These are phyloP conservation scores for Jackrogersella multiformis DNA, from an alignment of 495 filamentous ascomycete genomes.

Conservation along the genomic window DNA sequence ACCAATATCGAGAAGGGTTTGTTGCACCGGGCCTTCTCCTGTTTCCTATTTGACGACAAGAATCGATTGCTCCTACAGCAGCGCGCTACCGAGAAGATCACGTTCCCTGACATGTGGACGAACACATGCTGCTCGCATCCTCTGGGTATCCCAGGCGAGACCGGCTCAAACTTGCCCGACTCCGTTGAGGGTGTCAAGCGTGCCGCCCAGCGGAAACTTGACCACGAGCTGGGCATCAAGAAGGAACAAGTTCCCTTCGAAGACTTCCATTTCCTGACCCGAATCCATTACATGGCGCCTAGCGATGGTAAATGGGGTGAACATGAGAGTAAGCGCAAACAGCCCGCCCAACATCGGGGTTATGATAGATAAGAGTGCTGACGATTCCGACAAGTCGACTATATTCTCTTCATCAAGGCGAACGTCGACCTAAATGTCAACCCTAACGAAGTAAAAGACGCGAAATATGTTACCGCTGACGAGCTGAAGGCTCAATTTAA, in stretches of 20 bases:
- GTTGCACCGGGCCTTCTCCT: slow-evolving; percentile 95
- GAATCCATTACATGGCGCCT: slow-evolving; percentile 98
- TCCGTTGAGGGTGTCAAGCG: slow-evolving; percentile 86
- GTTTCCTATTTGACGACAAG: slow-evolving; percentile 95
- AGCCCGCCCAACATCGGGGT: background rate
- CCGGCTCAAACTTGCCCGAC: slow-evolving; percentile 81
- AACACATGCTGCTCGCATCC: slow-evolving; percentile 99
- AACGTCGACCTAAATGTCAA: slow-evolving; percentile 83
- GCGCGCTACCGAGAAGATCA: slow-evolving; percentile 97
- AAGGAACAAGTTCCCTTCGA: slow-evolving; percentile 88
- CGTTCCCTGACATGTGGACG: slow-evolving; percentile 99
- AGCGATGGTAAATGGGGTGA: slow-evolving; percentile 99
- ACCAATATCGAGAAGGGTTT: slow-evolving; percentile 95
- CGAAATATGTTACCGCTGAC: slow-evolving; percentile 80
- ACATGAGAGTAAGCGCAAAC: slow-evolving; percentile 81
- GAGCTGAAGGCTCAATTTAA: slow-evolving; percentile 87
- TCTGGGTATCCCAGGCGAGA: slow-evolving; percentile 89
- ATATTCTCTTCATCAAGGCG: slow-evolving; percentile 98
- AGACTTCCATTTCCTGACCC: slow-evolving; percentile 90
- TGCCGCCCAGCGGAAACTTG: slow-evolving; percentile 89
- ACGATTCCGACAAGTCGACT: slow-evolving; percentile 74
- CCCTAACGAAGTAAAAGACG: slow-evolving; percentile 87
- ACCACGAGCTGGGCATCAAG: slow-evolving; percentile 95
- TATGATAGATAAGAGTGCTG: slow-evolving; percentile 11
- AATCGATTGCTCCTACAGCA: slow-evolving; percentile 92